A percentile compares a stretch with the other conserved stretches of the same genome.
Conservation (phyloP, 2,329 filamentous ascomycete species). For the Fusarium annulatum region DNA sequence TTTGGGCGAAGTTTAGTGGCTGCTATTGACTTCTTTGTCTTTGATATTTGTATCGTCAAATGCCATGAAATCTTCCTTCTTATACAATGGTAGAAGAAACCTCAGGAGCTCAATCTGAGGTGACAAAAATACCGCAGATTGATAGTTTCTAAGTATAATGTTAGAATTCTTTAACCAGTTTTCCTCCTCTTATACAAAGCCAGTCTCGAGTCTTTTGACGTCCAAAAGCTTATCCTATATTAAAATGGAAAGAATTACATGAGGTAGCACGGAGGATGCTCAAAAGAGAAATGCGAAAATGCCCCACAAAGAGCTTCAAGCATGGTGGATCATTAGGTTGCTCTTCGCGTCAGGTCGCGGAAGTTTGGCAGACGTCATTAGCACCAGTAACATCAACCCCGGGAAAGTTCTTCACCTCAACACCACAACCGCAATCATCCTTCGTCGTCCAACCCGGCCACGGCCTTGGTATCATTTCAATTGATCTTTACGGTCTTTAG, state of each 20-base stretch:
- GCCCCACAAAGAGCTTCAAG: slow-evolving; percentile 10
- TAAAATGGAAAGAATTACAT: neutral
- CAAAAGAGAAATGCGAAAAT: neutral
- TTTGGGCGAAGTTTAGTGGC: neutral
- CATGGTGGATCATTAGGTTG: neutral
- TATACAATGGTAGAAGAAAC: neutral
- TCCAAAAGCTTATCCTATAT: neutral
- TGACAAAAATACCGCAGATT: neutral
- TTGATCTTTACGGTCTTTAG: neutral
- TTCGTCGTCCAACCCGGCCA: slow-evolving; percentile 18
- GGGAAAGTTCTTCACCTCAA: slow-evolving; percentile 37
- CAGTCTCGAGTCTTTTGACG: neutral
- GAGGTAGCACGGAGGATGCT: neutral
- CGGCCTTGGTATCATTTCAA: neutral
- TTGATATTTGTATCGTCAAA: neutral
- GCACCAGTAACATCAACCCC: slow-evolving; percentile 11
- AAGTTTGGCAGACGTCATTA: slow-evolving; percentile 43
- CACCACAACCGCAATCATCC: slow-evolving; percentile 15
- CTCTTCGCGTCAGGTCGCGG: slow-evolving; percentile 17
- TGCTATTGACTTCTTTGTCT: neutral
- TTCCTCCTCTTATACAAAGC: neutral
- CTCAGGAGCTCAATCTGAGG: neutral
- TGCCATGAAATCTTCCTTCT: neutral
- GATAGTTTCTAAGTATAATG: neutral
- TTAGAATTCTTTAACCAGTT: neutral